These are phyloP conservation scores for Sphagnum contortum DNA, from an alignment of 225 moss, liverwort and hornwort genomes.

Conservation along the genomic window DNA sequence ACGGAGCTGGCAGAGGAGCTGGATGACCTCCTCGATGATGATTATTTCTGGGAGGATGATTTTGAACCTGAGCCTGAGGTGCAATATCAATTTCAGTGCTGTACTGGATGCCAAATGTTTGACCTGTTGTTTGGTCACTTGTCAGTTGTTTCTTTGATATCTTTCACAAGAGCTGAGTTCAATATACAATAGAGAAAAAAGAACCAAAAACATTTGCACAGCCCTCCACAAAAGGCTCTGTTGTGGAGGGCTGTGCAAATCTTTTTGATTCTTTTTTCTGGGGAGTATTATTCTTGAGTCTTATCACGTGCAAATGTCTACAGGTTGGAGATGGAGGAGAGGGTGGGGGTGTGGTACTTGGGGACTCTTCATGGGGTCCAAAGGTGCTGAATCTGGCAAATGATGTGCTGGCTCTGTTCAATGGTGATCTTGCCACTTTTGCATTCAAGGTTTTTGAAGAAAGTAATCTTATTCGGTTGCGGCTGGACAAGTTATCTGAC, in stretches of 20 bases:
- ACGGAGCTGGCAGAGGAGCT: conserved; percentile 13
- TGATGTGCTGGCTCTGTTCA: conserved; percentile 41
- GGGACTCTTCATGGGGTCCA: conserved; percentile 58
- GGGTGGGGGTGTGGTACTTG: conserved; percentile 78
- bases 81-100: neutral
- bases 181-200: too few species aligned
- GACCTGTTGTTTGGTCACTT: neutral
- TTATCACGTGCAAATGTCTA: neutral
- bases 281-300: neutral
- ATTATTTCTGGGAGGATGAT: conserved; percentile 89
- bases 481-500: conserved; percentile 87
- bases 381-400: conserved; percentile 51
- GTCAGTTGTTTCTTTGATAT: neutral
- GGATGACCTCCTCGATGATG: conserved; percentile 68
- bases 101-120: neutral
- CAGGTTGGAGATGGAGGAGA: conserved; percentile 94
- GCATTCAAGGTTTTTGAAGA: conserved; percentile 79
- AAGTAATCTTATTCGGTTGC: conserved; percentile 50
- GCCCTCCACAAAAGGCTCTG: too few species aligned
- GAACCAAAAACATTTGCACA: too few species aligned
- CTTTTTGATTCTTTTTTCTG: too few species aligned
- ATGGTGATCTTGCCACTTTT: conserved; percentile 58
- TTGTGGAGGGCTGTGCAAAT: too few species aligned
- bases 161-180: neutral
- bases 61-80: conserved; percentile 68